Evolutionary conservation across 2,329 filamentous ascomycete genomes (phyloP).

Genomic region (Paracoccidioides brasiliensis): DNA sequence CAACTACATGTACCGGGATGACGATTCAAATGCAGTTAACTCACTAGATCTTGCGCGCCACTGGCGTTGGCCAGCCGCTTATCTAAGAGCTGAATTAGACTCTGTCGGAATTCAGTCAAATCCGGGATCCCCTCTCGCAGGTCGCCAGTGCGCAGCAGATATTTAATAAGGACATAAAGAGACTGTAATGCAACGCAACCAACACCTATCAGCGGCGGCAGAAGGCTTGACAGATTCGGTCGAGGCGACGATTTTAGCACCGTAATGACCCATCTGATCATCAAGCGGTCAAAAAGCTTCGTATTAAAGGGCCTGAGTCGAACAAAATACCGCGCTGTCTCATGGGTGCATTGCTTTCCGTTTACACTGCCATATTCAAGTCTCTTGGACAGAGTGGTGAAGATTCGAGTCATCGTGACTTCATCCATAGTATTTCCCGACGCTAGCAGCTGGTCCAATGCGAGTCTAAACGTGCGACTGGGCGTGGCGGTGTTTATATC

Average conservation of each 20-base stretch:
- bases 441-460: slow-evolving; percentile 34
- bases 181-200: slow-evolving; percentile 33
- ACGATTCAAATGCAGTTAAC: slow-evolving; percentile 5
- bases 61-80: slow-evolving; percentile 9
- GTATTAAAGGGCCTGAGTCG: slow-evolving; percentile 32
- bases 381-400: slow-evolving; percentile 27
- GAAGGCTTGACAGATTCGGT: slow-evolving; percentile 20
- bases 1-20: background rate
- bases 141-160: slow-evolving; percentile 17
- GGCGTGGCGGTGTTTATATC: slow-evolving; percentile 23
- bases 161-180: slow-evolving; percentile 26
- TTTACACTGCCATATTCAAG: slow-evolving; percentile 22
- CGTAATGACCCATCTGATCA: slow-evolving; percentile 31
- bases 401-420: slow-evolving; percentile 30
- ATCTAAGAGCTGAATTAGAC: slow-evolving; percentile 23
- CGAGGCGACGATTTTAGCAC: slow-evolving; percentile 25
- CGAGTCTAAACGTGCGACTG: slow-evolving; percentile 31
- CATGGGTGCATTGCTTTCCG: slow-evolving; percentile 20
- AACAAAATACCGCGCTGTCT: slow-evolving; percentile 30
- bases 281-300: slow-evolving; percentile 31
- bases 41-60: slow-evolving; percentile 20
- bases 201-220: slow-evolving; percentile 32
- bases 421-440: slow-evolving; percentile 36
- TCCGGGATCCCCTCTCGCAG: slow-evolving; percentile 16
- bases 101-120: slow-evolving; percentile 17